Percentiles rank a stretch among this genome's conserved stretches.
Conservation (phyloP, 106 monocot genomes). For the Acanthochlamys bracteata region DNA sequence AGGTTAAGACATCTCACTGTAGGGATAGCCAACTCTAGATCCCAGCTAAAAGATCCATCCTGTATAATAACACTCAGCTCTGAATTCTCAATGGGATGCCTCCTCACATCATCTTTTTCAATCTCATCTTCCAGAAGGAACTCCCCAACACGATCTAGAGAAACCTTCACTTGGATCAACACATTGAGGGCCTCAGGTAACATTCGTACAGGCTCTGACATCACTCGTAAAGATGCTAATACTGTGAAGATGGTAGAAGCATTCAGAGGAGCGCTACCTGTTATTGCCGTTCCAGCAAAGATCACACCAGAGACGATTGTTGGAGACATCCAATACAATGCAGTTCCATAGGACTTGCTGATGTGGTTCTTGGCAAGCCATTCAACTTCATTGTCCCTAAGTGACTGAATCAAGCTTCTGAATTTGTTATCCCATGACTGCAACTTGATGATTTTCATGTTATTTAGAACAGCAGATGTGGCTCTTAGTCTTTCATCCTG, state of each 20-base stretch:
- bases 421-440: constrained; percentile 88
- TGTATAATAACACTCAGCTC: constrained; percentile 22
- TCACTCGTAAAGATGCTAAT: constrained; percentile 52
- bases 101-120: constrained; percentile 30
- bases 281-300: constrained; percentile 33
- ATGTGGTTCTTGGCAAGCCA: constrained; percentile 60
- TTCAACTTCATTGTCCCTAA: constrained; percentile 53
- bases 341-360: constrained; percentile 49
- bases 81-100: background rate
- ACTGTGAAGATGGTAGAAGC: constrained; percentile 67
- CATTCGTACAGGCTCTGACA: constrained; percentile 65
- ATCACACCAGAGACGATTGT: constrained; percentile 66
- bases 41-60: constrained; percentile 50
- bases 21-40: constrained; percentile 11
- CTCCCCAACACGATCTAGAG: constrained; percentile 53
- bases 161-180: constrained; percentile 73
- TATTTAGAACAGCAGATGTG: constrained; percentile 57
- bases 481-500: constrained; percentile 67
- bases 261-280: constrained; percentile 46
- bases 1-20: constrained; percentile 39
- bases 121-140: constrained; percentile 78
- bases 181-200: constrained; percentile 63
- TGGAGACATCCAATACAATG: constrained; percentile 70
- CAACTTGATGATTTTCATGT: constrained; percentile 84
- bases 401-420: constrained; percentile 25